Evolutionary conservation across 768 basidiomycete species (phyloP).

Genomic region (Boletus rubescentipes): DNA sequence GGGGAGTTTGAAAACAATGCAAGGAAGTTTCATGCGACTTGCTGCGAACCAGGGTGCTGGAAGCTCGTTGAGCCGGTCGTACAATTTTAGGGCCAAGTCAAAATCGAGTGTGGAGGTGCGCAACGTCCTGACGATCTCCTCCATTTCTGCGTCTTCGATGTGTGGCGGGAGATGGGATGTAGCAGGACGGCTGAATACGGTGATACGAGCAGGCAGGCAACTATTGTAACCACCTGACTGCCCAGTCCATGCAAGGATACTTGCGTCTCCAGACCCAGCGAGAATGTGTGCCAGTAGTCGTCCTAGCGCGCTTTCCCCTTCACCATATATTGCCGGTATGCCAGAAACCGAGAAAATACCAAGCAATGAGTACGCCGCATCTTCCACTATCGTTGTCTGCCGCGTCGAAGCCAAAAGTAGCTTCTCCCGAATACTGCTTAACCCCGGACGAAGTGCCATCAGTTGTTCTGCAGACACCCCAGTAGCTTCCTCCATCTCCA

Average conservation of each 20-base stretch:
- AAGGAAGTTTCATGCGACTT: constrained; percentile 1
- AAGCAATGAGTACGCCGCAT: background rate
- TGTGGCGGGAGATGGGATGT: background rate
- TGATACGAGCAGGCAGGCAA: constrained; percentile 1
- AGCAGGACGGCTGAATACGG: background rate
- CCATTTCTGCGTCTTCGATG: background rate
- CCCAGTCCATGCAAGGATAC: constrained; percentile 9
- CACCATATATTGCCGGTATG: background rate
- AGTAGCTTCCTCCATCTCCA: constrained; percentile 5
- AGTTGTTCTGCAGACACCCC: background rate
- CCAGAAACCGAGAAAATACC: background rate
- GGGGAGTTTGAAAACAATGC: background rate
- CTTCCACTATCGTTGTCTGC: background rate
- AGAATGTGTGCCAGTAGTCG: background rate
- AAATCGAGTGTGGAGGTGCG: background rate
- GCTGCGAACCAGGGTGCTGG: background rate
- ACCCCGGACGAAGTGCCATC: background rate
- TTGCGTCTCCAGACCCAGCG: background rate
- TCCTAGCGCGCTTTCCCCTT: background rate
- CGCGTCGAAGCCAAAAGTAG: background rate
- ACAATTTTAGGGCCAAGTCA: background rate
- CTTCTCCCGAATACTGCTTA: background rate
- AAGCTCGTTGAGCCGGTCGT: background rate
- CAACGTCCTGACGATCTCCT: background rate
- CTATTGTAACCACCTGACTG: background rate